Percentiles rank a stretch among this genome's conserved stretches.
Conservation (phyloP, 768 basidiomycete genomes). For the Suillus weaverae region DNA sequence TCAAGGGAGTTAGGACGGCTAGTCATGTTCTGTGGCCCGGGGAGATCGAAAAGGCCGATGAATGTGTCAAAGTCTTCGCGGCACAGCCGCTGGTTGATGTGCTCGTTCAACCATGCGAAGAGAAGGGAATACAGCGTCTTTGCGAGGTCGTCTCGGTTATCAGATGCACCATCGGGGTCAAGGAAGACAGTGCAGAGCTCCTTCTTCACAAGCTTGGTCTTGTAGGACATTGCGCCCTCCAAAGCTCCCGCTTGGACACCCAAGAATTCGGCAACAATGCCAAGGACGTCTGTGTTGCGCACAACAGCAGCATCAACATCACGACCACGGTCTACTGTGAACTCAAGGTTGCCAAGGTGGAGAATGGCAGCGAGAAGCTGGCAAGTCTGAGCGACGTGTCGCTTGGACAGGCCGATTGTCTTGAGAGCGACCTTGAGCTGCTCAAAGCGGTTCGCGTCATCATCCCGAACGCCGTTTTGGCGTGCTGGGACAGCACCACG, state of each 20-base stretch:
- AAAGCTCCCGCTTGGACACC: slow-evolving; percentile 74
- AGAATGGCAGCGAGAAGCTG: slow-evolving; percentile 94
- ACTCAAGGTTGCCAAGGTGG: slow-evolving; percentile 95
- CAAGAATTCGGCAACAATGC: slow-evolving; percentile 86
- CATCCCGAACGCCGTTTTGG: slow-evolving; percentile 56
- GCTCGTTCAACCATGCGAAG: slow-evolving; percentile 95
- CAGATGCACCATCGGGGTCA: slow-evolving; percentile 89
- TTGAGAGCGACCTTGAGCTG: slow-evolving; percentile 95
- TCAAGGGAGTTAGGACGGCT: slow-evolving; percentile 90
- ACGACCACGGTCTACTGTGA: slow-evolving; percentile 75
- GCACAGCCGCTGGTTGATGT: slow-evolving; percentile 94
- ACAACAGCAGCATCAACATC: slow-evolving; percentile 95
- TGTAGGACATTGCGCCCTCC: slow-evolving; percentile 84
- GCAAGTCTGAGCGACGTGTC: slow-evolving; percentile 93
- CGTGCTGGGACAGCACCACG: slow-evolving; percentile 46
- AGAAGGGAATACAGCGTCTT: slow-evolving; percentile 91
- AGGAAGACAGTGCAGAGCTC: slow-evolving; percentile 97
- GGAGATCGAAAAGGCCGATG: slow-evolving; percentile 92
- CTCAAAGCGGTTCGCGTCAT: slow-evolving; percentile 87
- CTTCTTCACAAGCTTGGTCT: slow-evolving; percentile 90
- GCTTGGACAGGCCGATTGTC: slow-evolving; percentile 88
- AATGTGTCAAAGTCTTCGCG: slow-evolving; percentile 91
- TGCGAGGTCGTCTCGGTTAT: slow-evolving; percentile 92
- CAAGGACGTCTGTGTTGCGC: slow-evolving; percentile 78
- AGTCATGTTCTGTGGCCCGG: slow-evolving; percentile 88